Percentiles rank a stretch among this genome's conserved stretches.
Evolutionary conservation across 495 filamentous ascomycete species (phyloP).

Genomic region (Aspergillus haitiensis): DNA sequence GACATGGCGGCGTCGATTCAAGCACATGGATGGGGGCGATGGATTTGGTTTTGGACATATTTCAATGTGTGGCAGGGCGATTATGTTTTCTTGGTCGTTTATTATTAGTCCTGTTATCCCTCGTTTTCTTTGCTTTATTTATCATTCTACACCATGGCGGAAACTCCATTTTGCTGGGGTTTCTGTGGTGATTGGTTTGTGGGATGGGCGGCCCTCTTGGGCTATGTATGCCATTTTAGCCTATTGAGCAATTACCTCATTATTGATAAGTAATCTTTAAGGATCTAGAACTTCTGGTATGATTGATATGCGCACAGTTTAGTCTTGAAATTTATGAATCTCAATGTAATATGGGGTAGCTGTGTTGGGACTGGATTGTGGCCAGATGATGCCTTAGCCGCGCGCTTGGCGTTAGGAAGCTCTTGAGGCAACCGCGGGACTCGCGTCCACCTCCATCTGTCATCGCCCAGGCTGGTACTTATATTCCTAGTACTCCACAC

Average conservation of each 20-base stretch:
- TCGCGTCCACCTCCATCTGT: slow-evolving; percentile 32
- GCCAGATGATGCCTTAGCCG: slow-evolving; percentile 19
- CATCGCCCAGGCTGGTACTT: slow-evolving; percentile 24
- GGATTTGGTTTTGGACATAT: slow-evolving; percentile 1
- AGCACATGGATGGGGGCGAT: neutral
- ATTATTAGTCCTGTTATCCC: neutral
- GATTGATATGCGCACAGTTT: no score
- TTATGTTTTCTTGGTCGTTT: neutral
- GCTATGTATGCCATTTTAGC: no score
- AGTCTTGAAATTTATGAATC: neutral
- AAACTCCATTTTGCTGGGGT: neutral
- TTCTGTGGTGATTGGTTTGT: neutral
- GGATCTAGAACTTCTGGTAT: no score
- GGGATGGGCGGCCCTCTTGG: no score
- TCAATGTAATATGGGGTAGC: neutral
- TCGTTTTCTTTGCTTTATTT: neutral
- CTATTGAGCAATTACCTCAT: no score
- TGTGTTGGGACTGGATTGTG: neutral
- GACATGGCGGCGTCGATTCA: neutral
- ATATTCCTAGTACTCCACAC: slow-evolving; percentile 16
- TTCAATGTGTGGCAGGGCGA: neutral
- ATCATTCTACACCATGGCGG: neutral
- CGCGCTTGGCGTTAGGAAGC: slow-evolving; percentile 32
- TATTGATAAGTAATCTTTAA: no score
- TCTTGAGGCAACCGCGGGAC: slow-evolving; percentile 31